A percentile compares a stretch with the other conserved stretches of the same genome.
phyloP scores from a whole-genome alignment of 345 rosid species.

The Geranium brycei region DNA sequence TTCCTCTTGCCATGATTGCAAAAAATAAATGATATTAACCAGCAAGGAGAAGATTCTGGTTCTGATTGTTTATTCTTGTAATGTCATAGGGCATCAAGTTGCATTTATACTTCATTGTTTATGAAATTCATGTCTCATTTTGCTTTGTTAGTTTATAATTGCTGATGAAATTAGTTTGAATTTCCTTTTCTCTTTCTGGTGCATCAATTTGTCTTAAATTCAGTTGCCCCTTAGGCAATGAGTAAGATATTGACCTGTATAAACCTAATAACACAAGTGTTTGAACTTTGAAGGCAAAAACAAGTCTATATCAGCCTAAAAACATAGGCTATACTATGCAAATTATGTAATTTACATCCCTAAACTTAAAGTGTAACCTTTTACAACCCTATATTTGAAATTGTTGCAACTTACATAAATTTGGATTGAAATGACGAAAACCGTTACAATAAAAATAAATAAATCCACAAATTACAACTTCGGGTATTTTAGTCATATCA shows the following conservation, averaged over 20 bases:
- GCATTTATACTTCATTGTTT: conserved; percentile 10
- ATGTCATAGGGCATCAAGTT: neutral
- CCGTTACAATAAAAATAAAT: too few relatives aligned
- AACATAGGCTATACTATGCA: too few relatives aligned
- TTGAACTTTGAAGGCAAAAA: too few relatives aligned
- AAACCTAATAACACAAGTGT: neutral
- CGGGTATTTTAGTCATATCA: too few relatives aligned
- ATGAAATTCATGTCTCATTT: conserved; percentile 9
- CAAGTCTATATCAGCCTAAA: too few relatives aligned
- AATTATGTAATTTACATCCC: too few relatives aligned
- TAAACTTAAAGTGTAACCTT: too few relatives aligned
- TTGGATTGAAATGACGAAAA: too few relatives aligned
- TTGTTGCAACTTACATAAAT: too few relatives aligned
- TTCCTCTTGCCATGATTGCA: too few relatives aligned
- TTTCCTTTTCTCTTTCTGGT: conserved; percentile 21
- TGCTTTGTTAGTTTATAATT: conserved; percentile 16
- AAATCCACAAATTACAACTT: too few relatives aligned
- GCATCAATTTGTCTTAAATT: conserved; percentile 13
- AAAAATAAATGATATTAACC: neutral
- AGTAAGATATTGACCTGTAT: conserved; percentile 3
- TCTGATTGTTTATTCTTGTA: neutral
- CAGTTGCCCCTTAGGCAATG: conserved; percentile 1
- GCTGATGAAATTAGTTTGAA: conserved; percentile 20
- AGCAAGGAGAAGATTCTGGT: neutral
- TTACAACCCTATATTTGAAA: too few relatives aligned